Percentiles rank a stretch among this genome's conserved stretches.
These are phyloP conservation scores for Mycena olivaceomarginata DNA, from an alignment of 768 basidiomycete genomes.

Conservation along the genomic window DNA sequence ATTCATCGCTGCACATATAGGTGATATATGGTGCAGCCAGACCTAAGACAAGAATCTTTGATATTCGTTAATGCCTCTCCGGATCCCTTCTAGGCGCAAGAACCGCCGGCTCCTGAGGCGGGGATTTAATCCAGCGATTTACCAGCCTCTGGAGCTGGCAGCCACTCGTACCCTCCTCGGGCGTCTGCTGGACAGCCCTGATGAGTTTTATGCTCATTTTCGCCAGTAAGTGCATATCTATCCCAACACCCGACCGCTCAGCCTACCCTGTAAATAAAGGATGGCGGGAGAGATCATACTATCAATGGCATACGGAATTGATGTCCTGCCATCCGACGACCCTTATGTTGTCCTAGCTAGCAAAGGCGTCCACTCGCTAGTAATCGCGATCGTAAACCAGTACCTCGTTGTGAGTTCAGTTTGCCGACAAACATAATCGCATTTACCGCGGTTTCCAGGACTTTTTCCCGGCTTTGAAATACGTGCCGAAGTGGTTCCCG, in stretches of 20 bases:
- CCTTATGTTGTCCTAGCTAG: constrained; percentile 2
- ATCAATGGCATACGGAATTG: not conserved
- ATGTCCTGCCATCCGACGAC: constrained; percentile 14
- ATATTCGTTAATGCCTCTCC: constrained; percentile 15
- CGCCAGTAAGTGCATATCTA: not conserved
- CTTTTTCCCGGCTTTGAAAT: too few relatives aligned
- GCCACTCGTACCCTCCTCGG: constrained; percentile 40
- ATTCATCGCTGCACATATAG: constrained; percentile 11
- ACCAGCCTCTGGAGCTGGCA: constrained; percentile 36
- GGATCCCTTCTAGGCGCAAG: constrained; percentile 17
- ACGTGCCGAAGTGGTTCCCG: constrained; percentile 5
- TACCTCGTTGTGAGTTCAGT: constrained; percentile 8
- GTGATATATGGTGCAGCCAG: not conserved
- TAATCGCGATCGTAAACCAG: not conserved
- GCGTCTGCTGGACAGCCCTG: constrained; percentile 11
- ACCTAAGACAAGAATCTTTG: not conserved
- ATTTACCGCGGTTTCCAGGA: too few relatives aligned
- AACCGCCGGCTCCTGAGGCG: too few relatives aligned
- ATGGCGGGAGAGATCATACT: too few relatives aligned
- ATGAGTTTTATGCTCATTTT: constrained; percentile 6
- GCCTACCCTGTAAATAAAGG: too few relatives aligned
- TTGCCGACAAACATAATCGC: not conserved
- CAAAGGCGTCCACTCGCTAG: not conserved
- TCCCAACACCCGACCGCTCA: too few relatives aligned
- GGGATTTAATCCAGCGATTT: too few relatives aligned